phyloP scores from a whole-genome alignment of 2,329 filamentous ascomycete genomes.

The Fusarium sp. region DNA sequence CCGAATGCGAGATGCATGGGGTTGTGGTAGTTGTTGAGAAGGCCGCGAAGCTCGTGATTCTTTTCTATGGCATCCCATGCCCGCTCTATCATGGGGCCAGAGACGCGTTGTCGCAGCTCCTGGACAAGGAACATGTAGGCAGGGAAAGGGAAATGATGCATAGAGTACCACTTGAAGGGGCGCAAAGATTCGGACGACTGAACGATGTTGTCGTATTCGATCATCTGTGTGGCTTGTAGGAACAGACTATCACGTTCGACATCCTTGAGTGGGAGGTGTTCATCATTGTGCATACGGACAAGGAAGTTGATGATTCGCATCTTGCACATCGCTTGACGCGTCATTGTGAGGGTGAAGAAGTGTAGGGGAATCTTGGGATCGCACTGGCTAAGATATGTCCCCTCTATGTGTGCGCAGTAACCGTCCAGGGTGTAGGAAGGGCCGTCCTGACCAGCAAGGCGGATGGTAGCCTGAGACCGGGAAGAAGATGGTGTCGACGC shows the following conservation, averaged over 20 bases:
- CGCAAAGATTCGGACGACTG: conserved; percentile 60
- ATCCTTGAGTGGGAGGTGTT: conserved; percentile 52
- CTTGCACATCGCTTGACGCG: conserved; percentile 63
- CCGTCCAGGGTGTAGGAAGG: conserved; percentile 61
- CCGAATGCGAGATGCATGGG: conserved; percentile 68
- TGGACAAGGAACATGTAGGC: conserved; percentile 68
- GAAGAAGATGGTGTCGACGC: conserved; percentile 36
- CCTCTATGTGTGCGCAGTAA: conserved; percentile 64
- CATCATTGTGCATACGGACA: conserved; percentile 56
- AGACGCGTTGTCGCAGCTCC: conserved; percentile 61
- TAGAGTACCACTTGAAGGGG: conserved; percentile 66
- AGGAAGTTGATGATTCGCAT: conserved; percentile 65
- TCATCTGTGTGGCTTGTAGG: conserved; percentile 63
- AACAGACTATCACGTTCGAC: conserved; percentile 63
- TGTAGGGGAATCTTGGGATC: conserved; percentile 68
- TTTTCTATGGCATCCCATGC: conserved; percentile 66
- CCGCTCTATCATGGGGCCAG: conserved; percentile 65
- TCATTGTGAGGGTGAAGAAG: conserved; percentile 67
- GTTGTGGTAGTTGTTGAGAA: conserved; percentile 60
- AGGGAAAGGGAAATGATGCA: conserved; percentile 67
- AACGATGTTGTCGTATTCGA: conserved; percentile 67
- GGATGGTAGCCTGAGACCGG: conserved; percentile 49
- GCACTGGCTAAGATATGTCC: conserved; percentile 64
- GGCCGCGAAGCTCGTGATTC: conserved; percentile 62
- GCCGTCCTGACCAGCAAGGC: conserved; percentile 61